Conservation (phyloP, 306 rosid species). For the Trichosanthes cucumerina region DNA sequence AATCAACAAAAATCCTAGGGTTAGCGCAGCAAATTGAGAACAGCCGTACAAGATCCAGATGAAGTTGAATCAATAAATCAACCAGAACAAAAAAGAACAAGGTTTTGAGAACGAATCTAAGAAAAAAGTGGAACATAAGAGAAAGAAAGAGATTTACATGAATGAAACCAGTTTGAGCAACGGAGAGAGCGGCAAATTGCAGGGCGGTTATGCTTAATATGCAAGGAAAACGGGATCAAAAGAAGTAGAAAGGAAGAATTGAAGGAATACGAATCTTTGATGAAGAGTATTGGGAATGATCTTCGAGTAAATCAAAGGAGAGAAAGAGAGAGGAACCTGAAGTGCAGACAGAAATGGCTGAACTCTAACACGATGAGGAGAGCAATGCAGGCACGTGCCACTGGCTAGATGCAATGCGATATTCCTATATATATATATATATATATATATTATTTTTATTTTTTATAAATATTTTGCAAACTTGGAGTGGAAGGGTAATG, state of each 20-base stretch:
- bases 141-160: neutral
- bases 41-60: slow-evolving; percentile 8
- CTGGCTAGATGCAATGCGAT: neutral
- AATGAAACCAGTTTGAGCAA: neutral
- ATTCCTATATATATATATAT: neutral
- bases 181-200: neutral
- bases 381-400: slow-evolving; percentile 10
- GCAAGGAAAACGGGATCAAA: neutral
- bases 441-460: neutral
- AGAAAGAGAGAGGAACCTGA: slow-evolving; percentile 6
- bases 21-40: neutral
- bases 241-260: neutral
- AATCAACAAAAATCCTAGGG: slow-evolving; percentile 8
- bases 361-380: slow-evolving; percentile 5
- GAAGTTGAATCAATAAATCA: slow-evolving; percentile 5
- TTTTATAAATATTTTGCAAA: neutral
- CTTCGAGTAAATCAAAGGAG: neutral
- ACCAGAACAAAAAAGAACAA: neutral
- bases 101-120: neutral
- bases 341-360: slow-evolving; percentile 8
- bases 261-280: neutral
- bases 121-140: neutral
- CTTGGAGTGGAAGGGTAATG: neutral
- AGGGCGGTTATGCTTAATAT: neutral
- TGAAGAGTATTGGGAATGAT: neutral